Evolutionary conservation across 2,329 filamentous ascomycete species (phyloP), one percentile per base, ranked within the genome.

Genomic region (Orbilia ellipsospora): DNA sequence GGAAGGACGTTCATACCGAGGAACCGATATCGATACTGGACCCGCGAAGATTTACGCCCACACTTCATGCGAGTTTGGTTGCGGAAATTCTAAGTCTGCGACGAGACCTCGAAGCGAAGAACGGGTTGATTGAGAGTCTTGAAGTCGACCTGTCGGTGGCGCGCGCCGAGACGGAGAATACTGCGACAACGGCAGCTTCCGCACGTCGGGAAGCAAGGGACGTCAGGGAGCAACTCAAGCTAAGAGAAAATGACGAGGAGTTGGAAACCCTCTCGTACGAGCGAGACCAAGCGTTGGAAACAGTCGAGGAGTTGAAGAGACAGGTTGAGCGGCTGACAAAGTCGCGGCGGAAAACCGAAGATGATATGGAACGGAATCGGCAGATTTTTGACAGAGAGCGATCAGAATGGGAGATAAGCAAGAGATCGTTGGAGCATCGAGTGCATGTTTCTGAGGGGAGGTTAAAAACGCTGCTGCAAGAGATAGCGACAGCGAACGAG

Each of bases 31-130:
- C 88, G 1, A 89, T 93, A 20, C 85, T 97, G 31, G 95, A 99
- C 80, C 93, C 95, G 2, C 89, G 94, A 66, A 88, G 95, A 44
- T 97, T 99, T 81, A 99, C 95, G 0, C 95, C 95, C 0, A 98
- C 94, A 0, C 84, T 99, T 10, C 95, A 98, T 82, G 95, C 95
- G 7, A 97, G 92, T 59, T 85, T 99, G 5, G 94, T 99, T 0
- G 94, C 94, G 0, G 95, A 99, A 82, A 99, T 99, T 77, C 85
- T 99, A 45, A 89, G 90, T 1, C 84, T 99, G 59, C 89, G 94
- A 20, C 87, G 95, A 70, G 95, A 99, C 78, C 88, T 98, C 77
- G 95, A 99, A 81, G 92, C 92, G 50, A 97, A 97, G 83, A 88
- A 90, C 52, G 92, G 89, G 79, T 87, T 93, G 63, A 97, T 99